Evolutionary conservation across 108 stramenopile genomes (phyloP), one percentile per base, ranked within the genome.

Genomic region (Discostella pseudostelligera): DNA sequence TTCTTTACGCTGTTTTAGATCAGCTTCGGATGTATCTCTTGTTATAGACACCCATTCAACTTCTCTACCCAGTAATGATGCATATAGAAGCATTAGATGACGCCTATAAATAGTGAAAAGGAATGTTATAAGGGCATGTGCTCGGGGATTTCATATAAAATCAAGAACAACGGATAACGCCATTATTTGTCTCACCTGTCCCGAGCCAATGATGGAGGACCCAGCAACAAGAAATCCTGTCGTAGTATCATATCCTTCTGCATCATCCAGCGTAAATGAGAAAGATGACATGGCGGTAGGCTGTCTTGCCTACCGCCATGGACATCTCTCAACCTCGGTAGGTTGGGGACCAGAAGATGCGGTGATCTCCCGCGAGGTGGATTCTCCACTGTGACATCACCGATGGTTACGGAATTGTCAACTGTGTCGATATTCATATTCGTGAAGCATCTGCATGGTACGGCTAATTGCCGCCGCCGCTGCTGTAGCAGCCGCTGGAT

Each of bases 221-320:
- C 89, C n/a, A 93, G 28, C 21, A 96, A 62, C 0, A 88, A 68
- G 50, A 88, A 78, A 62, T 96, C 92, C 64, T 96, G 95, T 19
- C 62, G 45, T 39, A 93, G 56, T 7, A 71, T 36, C 11, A 78
- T 62, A 71, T 96, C 92, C 76, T 96, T 96, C 54, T 87, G 82
- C 65, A 86, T 58, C 89, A 96, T 89, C 92, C 92, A 96, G 43
- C 79, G 78, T 59, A 96, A 76, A 65, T 90, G 88, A 12, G 77
- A 70, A 8, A 78, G n/a, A 44, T 78, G 65, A 40, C 77, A 78
- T 10, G 69, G 70, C 11, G 77, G 77, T 7, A 78, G 22, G 56
- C 44, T 58, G 32, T 25, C 42, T 26, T 67, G 24, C 39, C 56
- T 16, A 17, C 21, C 43, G 28, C 46, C 26, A 36, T 45, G 59